Conservation (phyloP, 1,284 basidiomycete genomes). For the Gastroboletus turbinatus region DNA sequence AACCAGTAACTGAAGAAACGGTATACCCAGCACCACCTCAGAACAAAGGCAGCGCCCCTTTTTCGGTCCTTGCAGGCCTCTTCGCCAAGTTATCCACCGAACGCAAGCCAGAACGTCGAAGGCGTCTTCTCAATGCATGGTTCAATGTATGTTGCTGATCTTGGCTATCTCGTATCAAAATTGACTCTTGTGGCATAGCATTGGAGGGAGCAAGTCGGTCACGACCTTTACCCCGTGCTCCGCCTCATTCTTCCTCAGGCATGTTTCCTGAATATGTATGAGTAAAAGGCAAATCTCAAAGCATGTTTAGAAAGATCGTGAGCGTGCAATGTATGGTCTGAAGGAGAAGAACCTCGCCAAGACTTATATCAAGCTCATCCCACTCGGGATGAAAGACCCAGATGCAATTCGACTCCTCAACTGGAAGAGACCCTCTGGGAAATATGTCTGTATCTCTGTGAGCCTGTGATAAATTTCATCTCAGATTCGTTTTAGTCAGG, state of each 20-base stretch:
- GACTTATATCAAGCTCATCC: conserved; percentile 85
- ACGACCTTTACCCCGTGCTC: conserved; percentile 74
- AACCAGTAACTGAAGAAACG: conserved; percentile 22
- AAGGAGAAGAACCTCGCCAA: conserved; percentile 92
- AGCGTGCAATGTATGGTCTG: conserved; percentile 85
- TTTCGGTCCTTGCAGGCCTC: conserved; percentile 60
- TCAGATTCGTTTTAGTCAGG: conserved; percentile 43
- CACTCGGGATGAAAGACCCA: conserved; percentile 72
- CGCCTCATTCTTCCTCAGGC: conserved; percentile 77
- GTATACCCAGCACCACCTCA: conserved; percentile 55
- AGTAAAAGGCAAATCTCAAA: neutral
- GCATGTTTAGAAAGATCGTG: conserved; percentile 76
- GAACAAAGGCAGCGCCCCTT: conserved; percentile 66
- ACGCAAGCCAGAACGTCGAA: conserved; percentile 66
- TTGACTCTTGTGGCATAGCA: conserved; percentile 45
- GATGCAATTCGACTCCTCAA: conserved; percentile 80
- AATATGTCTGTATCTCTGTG: conserved; percentile 46
- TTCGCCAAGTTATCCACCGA: conserved; percentile 71
- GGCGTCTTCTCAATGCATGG: conserved; percentile 64
- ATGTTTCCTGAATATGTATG: conserved; percentile 18
- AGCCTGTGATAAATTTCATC: neutral
- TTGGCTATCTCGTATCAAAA: neutral
- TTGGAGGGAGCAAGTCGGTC: conserved; percentile 74
- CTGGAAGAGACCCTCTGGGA: conserved; percentile 85
- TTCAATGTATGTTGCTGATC: conserved; percentile 59